phyloP scores from a whole-genome alignment of 2,329 filamentous ascomycete genomes.

The Grosmannia serpens region DNA sequence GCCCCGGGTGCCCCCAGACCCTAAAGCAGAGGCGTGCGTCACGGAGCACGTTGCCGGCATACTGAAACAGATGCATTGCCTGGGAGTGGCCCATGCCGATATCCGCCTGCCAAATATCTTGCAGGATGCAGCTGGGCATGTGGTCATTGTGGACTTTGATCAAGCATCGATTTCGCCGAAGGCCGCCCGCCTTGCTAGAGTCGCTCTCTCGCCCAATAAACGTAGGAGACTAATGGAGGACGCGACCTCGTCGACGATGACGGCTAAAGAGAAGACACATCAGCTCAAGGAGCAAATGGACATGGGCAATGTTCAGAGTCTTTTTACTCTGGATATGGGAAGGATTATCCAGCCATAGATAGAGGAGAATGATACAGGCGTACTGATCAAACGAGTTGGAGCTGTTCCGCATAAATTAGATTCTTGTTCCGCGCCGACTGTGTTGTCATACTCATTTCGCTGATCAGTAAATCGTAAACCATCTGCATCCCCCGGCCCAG shows the following conservation, averaged over 20 bases:
- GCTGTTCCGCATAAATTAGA: too few species aligned
- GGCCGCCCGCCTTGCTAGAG: background rate
- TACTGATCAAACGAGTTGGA: too few species aligned
- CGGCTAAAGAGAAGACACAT: background rate
- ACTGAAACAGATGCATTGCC: slow-evolving; percentile 1
- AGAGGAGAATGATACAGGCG: too few species aligned
- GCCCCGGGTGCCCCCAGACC: background rate
- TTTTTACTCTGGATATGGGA: background rate
- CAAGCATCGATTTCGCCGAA: background rate
- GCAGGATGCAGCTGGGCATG: background rate
- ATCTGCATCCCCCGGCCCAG: too few species aligned
- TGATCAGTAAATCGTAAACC: too few species aligned
- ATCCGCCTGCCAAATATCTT: slow-evolving; percentile 6
- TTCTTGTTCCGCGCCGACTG: too few species aligned
- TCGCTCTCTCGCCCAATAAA: background rate
- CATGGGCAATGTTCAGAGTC: background rate
- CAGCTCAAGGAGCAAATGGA: background rate
- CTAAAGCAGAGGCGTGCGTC: background rate
- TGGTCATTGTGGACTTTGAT: slow-evolving; percentile 7
- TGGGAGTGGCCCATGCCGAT: slow-evolving; percentile 8
- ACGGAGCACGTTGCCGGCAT: background rate
- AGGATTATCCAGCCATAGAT: too few species aligned
- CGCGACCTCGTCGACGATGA: background rate
- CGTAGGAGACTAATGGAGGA: slow-evolving; percentile 1
- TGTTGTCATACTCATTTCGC: too few species aligned